These are phyloP conservation scores for Pseudozyma flocculosa DNA, from an alignment of 1,284 basidiomycete species.

Conservation along the genomic window DNA sequence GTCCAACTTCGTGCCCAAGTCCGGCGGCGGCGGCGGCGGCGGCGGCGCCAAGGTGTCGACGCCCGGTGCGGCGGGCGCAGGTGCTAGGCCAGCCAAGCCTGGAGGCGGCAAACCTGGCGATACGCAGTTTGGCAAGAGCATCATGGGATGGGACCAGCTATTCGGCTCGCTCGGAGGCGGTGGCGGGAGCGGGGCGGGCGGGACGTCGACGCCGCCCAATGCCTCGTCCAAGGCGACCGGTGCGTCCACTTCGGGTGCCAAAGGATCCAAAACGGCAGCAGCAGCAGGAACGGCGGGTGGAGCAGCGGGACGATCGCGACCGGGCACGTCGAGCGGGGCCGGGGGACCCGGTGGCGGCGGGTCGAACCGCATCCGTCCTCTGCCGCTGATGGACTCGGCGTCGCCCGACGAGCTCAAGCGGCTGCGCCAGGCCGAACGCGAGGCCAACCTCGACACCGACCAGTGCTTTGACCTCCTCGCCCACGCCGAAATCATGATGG, in stretches of 20 bases:
- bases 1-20: background rate
- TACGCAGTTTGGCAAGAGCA: constrained; percentile 23
- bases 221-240: no score
- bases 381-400: constrained; percentile 15
- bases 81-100: no score
- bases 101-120: background rate
- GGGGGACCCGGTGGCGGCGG: constrained; percentile 8
- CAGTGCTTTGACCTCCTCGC: constrained; percentile 38
- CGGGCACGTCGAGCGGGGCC: constrained; percentile 3
- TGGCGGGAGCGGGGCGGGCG: background rate
- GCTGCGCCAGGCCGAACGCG: constrained; percentile 3
- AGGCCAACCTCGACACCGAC: constrained; percentile 16
- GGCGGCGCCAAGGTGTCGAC: background rate
- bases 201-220: background rate
- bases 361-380: constrained; percentile 17
- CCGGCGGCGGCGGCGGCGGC: no score
- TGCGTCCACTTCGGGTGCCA: no score
- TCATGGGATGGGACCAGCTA: constrained; percentile 35
- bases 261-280: no score
- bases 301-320: no score
- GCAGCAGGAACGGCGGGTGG: no score
- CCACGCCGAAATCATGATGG: constrained; percentile 38
- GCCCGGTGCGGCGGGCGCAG: background rate
- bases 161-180: constrained; percentile 24
- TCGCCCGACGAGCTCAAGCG: constrained; percentile 6